Percentiles rank a stretch among this genome's conserved stretches.
Conservation (phyloP, 768 basidiomycete species). For the Termitomyces sp. region DNA sequence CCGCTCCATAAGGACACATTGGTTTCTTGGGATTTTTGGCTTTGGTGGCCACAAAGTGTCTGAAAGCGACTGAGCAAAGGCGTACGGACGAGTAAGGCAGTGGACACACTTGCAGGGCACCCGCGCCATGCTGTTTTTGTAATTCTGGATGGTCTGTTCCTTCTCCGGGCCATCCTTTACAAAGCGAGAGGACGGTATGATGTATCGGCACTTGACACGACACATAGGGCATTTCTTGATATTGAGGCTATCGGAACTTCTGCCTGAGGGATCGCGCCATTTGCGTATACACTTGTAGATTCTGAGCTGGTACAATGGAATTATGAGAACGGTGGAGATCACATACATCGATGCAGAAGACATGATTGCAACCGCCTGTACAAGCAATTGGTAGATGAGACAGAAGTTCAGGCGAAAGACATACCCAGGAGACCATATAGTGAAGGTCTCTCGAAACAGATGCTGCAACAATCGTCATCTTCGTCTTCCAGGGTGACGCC, state of each 20-base stretch:
- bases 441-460: constrained; percentile 71
- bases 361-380: constrained; percentile 68
- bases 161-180: constrained; percentile 56
- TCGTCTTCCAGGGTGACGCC: constrained; percentile 23
- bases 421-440: constrained; percentile 68
- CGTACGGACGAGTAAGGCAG: not conserved
- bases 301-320: not conserved
- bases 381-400: not conserved
- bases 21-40: constrained; percentile 35
- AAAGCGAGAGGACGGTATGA: constrained; percentile 72
- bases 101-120: constrained; percentile 61
- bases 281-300: constrained; percentile 64
- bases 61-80: constrained; percentile 19
- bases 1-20: constrained; percentile 74
- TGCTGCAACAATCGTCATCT: constrained; percentile 57
- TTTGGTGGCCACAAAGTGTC: constrained; percentile 60
- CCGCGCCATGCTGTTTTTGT: constrained; percentile 71
- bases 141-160: constrained; percentile 44
- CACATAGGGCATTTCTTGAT: constrained; percentile 82
- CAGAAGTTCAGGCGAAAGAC: constrained; percentile 9
- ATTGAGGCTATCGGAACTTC: constrained; percentile 47
- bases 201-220: constrained; percentile 60
- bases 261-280: constrained; percentile 66
- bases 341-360: constrained; percentile 71
- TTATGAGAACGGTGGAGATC: not conserved